These are phyloP conservation scores for sunflower (Helianthus annuus) DNA, from an alignment of 129 eudicot genomes.

Conservation along the genomic window HanXRQr2.0-SUNRISE NC_035439.2:7876433-7876932, in stretches of 20 bases:
- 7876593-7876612: constrained; percentile 42
- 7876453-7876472: constrained; percentile 42
- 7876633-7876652: constrained; percentile 57
- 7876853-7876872: constrained; percentile 98
- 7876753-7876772: constrained; percentile 11
- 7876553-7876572: not conserved
- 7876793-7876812: constrained; percentile 29
- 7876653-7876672: constrained; percentile 70
- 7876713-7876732: constrained; percentile 79
- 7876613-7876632: constrained; percentile 18
- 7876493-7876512: constrained; percentile 29
- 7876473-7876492: constrained; percentile 27
- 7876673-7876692: constrained; percentile 46
- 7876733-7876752: not conserved
- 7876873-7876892: constrained; percentile 77
- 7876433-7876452: constrained; percentile 26
- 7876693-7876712: constrained; percentile 28
- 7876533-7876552: not conserved
- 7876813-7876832: constrained; percentile 29
- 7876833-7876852: constrained; percentile 43
- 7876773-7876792: constrained; percentile 20
- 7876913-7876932: constrained; percentile 57
- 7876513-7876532: not conserved
- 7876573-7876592: constrained; percentile 48
- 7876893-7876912: constrained; percentile 97